Conservation (phyloP, 345 rosid species). For the Xanthoceras sorbifolium region DNA sequence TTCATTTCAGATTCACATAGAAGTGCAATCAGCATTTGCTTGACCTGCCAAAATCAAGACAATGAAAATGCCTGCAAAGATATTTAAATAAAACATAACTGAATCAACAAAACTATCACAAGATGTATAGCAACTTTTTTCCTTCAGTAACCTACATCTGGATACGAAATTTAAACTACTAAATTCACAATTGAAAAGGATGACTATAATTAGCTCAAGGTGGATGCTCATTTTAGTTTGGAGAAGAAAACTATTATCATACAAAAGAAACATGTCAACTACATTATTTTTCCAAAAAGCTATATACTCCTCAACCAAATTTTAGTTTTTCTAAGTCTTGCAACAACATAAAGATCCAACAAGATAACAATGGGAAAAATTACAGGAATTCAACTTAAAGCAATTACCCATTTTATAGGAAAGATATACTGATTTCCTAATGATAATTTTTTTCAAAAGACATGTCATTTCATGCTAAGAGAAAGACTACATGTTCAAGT, state of each 20-base stretch:
- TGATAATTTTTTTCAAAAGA: neutral
- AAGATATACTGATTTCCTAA: neutral
- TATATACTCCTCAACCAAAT: neutral
- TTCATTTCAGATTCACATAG: slow-evolving; percentile 96
- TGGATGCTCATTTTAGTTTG: neutral
- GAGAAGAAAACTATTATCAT: neutral
- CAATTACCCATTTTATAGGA: neutral
- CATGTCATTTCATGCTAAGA: neutral
- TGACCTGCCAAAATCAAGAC: slow-evolving; percentile 67
- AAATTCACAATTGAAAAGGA: neutral
- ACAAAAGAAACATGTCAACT: neutral
- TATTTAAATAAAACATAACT: slow-evolving; percentile 16
- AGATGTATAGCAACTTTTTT: neutral
- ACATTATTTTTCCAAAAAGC: neutral
- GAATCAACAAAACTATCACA: slow-evolving; percentile 8
- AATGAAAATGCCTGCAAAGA: slow-evolving; percentile 30
- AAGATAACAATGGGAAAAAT: neutral
- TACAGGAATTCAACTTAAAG: neutral
- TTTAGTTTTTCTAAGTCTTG: neutral
- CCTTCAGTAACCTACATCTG: neutral
- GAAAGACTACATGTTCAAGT: neutral
- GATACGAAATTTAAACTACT: neutral
- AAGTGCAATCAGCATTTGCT: slow-evolving; percentile 97
- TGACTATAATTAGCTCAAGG: neutral
- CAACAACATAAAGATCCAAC: neutral